These are phyloP conservation scores for Plasmopara viticola DNA, from an alignment of 352 stramenopile genomes.

Conservation along the genomic window DNA sequence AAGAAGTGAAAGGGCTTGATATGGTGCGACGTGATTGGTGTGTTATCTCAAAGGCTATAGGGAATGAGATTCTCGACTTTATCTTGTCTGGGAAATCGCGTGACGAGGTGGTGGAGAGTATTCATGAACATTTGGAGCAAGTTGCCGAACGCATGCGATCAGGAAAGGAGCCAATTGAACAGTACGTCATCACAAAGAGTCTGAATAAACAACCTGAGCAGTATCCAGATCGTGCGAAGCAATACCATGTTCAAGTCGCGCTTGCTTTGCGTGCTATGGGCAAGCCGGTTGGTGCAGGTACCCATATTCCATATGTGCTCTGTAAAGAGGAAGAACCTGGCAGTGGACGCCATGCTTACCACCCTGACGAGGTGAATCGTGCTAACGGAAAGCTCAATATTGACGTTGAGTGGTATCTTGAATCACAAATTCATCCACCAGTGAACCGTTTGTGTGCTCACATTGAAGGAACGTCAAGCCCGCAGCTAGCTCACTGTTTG, in stretches of 20 bases:
- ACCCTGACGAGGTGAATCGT: constrained; percentile 80
- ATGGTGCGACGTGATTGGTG: constrained; percentile 98
- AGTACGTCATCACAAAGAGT: constrained; percentile 99
- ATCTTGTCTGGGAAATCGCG: constrained; percentile 93
- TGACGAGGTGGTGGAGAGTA: constrained; percentile 95
- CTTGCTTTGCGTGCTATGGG: constrained; percentile 92
- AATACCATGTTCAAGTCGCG: constrained; percentile 97
- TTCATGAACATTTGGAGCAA: constrained; percentile 93
- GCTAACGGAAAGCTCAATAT: constrained; percentile 80
- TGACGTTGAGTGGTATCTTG: constrained; percentile 97
- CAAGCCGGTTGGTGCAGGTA: constrained; percentile 95
- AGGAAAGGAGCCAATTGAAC: constrained; percentile 90
- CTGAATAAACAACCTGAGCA: constrained; percentile 99
- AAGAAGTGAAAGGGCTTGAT: constrained; percentile 98
- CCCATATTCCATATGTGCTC: constrained; percentile 98
- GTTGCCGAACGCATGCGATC: constrained; percentile 92
- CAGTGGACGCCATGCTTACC: constrained; percentile 68
- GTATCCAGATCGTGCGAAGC: constrained; percentile 94
- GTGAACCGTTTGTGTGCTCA: constrained; percentile 97
- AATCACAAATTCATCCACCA: constrained; percentile 94
- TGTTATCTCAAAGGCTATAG: constrained; percentile 96
- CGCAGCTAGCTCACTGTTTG: constrained; percentile 93
- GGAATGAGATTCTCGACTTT: constrained; percentile 94
- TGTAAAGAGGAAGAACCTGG: constrained; percentile 84
- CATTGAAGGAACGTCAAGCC: constrained; percentile 95